Base-by-base conservation (phyloP, 495 filamentous ascomycete species). In the Hyaloscypha hepaticicola region DNA sequence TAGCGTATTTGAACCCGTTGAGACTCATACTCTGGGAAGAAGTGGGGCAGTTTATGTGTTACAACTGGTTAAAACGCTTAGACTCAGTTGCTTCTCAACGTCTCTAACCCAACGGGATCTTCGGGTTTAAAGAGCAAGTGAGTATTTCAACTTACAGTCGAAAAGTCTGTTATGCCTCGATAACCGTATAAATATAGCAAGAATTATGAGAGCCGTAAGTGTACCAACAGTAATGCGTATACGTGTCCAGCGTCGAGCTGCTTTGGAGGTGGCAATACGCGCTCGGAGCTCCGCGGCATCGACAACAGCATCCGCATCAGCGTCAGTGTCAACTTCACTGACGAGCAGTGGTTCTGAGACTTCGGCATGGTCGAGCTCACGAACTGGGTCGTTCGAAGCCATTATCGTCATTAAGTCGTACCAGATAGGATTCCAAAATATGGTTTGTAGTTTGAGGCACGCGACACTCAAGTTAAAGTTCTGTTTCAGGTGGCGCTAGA, bases 1-100 rank as follows among this genome's bases (percentile, higher is more conserved):
- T 75, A 75, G 3, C 34, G 62, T 19, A 68, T 55, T 50, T 51
- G 49, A 14, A 66, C 31, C 1, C 73, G 66, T 60, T 72, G 49
- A 1, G 72, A 60, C 8, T 64, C 41, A 12, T 59, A 41, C 2
- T 67, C 57, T 1, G 65, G 51, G 58, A 72, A 74, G 69, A 68
- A 72, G 12, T 53, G 7, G 22, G 50, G 50, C 12, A 16, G 38
- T 45, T 45, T 45, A 16, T 45, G 38, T 4, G 38, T 16, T 45
- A 45, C 12, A 16, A 45, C 38, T 45, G 16, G 16, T 16, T 16
- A 0, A 16, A 4, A 1, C 19, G 19, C 14, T 45, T 45, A 45
- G 16, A 16, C 38, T 3, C 19, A 4, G 6, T 12, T 12, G 12
- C 6, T 7, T 12, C 31, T 33, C 12, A 7, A 7, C 31, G 6